phyloP scores from a whole-genome alignment of 1,284 basidiomycete species.

The Ceratobasidium sp. region DNA sequence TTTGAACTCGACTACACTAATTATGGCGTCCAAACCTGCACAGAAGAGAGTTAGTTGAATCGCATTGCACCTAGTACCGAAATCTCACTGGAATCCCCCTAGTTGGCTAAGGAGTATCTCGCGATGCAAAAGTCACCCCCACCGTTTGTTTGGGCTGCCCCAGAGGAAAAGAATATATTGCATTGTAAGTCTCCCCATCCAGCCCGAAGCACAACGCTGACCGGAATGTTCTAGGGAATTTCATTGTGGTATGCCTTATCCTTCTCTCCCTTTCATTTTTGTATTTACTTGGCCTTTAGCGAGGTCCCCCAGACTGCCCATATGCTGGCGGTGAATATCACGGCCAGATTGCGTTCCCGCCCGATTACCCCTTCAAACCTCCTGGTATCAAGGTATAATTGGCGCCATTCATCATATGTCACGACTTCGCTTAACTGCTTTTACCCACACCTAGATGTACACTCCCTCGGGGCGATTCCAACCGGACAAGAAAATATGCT shows the following conservation, averaged over 20 bases:
- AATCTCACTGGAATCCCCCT: slow-evolving; percentile 1
- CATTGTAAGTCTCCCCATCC: slow-evolving; percentile 64
- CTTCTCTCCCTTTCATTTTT: slow-evolving; percentile 7
- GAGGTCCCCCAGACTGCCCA: slow-evolving; percentile 91
- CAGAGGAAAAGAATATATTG: slow-evolving; percentile 95
- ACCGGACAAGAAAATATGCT: slow-evolving; percentile 93
- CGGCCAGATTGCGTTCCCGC: slow-evolving; percentile 85
- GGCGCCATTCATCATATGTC: slow-evolving; percentile 16
- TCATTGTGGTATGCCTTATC: slow-evolving; percentile 72
- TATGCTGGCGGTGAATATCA: slow-evolving; percentile 94
- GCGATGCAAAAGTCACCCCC: slow-evolving; percentile 93
- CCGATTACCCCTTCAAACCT: slow-evolving; percentile 93
- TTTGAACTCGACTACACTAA: not conserved
- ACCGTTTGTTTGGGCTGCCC: slow-evolving; percentile 90
- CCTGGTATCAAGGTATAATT: slow-evolving; percentile 89
- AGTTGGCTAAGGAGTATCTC: slow-evolving; percentile 90
- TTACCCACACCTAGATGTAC: slow-evolving; percentile 68
- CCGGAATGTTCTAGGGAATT: slow-evolving; percentile 71
- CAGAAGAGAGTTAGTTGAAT: slow-evolving; percentile 72
- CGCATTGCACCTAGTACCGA: not conserved
- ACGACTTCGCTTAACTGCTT: slow-evolving; percentile 15
- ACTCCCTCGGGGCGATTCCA: slow-evolving; percentile 94
- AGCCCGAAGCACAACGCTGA: slow-evolving; percentile 21
- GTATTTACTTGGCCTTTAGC: slow-evolving; percentile 57
- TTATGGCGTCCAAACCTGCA: slow-evolving; percentile 82